Base-by-base conservation (phyloP, 2,329 filamentous ascomycete species). In the Fusarium keratoplasticum region DNA sequence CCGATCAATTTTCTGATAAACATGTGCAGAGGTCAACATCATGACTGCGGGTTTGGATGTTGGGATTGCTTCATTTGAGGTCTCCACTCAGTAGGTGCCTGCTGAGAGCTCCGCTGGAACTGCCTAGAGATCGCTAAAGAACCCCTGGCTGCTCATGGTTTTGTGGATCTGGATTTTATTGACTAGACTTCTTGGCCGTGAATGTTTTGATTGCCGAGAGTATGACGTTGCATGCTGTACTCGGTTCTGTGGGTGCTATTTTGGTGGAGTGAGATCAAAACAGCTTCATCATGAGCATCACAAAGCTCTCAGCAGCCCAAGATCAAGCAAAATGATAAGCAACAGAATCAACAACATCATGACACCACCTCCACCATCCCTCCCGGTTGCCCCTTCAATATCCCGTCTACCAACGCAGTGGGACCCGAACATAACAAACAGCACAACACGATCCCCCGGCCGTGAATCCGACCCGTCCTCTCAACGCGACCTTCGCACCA, bases 301-400 rank as follows among this genome's bases (percentile, higher is more conserved):
- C 6, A 1, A n/a, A 29, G 11, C 27, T 6, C 6, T n/a, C 47
- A 20, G 11, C 3, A 9, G 29, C 29, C 11, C 8, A 35, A 57
- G 5, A 33, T 16, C 16, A 63, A 22, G 5, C 4, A 63, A 66
- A 22, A 31, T 25, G 61, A 67, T 7, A 33, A 20, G n/a, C 33
- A 40, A 8, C 22, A 42, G 33, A 36, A 60, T 63, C 38, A 22
- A 55, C 25, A 54, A 66, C 36, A 59, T 33, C 64, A 67, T 47
- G 38, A 22, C 35, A 33, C 31, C 20, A 44, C 20, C 10, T 55
- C 31, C 25, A 18, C 33, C 27, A 25, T 14, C 31, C 61, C 52
- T 52, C 27, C 27, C 18, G 47, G 72, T 74, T 74, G 72, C 72
- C 72, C 72, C 72, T 75, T 74, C 72, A 74, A 74, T 74, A 59